These are phyloP conservation scores for Phytophthora brassicae DNA, from an alignment of 352 stramenopile species.

Conservation along the genomic window DNA sequence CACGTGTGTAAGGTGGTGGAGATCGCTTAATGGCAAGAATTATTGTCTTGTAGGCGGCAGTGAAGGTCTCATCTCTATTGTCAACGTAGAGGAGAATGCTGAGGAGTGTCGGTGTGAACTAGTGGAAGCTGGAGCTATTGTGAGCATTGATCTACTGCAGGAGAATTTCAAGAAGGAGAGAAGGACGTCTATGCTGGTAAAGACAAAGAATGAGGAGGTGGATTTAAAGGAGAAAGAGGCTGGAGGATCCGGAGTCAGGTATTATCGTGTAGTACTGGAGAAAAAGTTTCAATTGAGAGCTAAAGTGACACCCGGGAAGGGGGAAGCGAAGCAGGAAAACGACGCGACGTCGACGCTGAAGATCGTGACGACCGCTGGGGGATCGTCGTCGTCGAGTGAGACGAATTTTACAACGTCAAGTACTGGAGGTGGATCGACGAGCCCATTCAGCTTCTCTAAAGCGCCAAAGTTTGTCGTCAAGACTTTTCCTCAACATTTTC, in stretches of 20 bases:
- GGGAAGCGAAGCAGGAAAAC: conserved; percentile 15
- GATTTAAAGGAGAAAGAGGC: conserved; percentile 29
- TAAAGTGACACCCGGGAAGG: conserved; percentile 20
- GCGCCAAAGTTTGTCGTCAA: conserved; percentile 62
- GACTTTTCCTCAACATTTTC: conserved; percentile 84
- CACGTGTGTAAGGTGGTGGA: conserved; percentile 79
- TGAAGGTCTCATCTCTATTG: conserved; percentile 80
- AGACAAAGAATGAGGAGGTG: conserved; percentile 47
- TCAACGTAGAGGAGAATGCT: conserved; percentile 85
- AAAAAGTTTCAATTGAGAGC: conserved; percentile 58
- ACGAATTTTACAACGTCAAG: conserved; percentile 38
- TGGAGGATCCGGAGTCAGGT: conserved; percentile 37
- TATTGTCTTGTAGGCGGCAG: conserved; percentile 83
- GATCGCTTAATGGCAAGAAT: conserved; percentile 79
- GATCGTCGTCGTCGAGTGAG: conserved; percentile 29
- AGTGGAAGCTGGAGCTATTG: conserved; percentile 57
- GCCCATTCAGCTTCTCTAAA: conserved; percentile 22
- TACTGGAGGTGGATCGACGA: conserved; percentile 13
- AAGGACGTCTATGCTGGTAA: conserved; percentile 85
- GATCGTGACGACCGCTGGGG: conserved; percentile 25
- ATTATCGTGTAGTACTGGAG: conserved; percentile 85
- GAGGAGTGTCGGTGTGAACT: conserved; percentile 86
- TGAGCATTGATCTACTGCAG: conserved; percentile 74
- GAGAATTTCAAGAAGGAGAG: conserved; percentile 78
- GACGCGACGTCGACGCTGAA: conserved; percentile 17